Base-by-base conservation (phyloP, 192 early-diverging fungal species). In the Backusella tarrabulga region DNA sequence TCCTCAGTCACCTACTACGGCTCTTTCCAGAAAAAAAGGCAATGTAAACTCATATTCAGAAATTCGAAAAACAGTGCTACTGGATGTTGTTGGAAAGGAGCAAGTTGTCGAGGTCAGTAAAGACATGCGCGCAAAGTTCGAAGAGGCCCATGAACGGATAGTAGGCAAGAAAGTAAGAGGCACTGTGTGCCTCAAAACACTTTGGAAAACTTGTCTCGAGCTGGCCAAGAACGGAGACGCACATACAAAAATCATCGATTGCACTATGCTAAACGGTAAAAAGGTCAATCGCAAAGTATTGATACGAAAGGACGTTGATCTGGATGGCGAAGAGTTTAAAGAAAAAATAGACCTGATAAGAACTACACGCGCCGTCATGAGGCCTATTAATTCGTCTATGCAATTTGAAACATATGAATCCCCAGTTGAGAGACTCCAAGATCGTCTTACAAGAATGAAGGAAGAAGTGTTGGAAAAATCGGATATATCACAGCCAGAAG, bases 361-460 rank as follows among this genome's bases (percentile, higher is more conserved):
- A 17, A 56, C 71, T n/a, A 34, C 54, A 3, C 46, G 60, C 9
- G 36, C 44, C 3, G n/a, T 71, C 0, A 41, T 34, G 34, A 40
- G 3, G 29, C 40, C 15, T n/a, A 5, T 3, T 6, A 38, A 12
- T 15, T 14, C 26, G 6, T 5, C 2, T 6, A 2, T 4, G 4
- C 5, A 21, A 15, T 29, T 72, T n/a, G 60, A 71, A 29, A 67
- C 11, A 9, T 41, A 50, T 12, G 46, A 63, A 34, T 38, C 15
- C 6, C 36, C 38, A 36, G 34, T 70, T 15, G 76, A 77, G 15
- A 56, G 56, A 15, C 68, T 77, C 0, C 21, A 34, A 8, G 70
- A 54, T 3, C 76, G 76, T 14, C 21, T 77, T 14, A 23, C 9
- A 7, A 70, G 70, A 26, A 77, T 77, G 71, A 42, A 77, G 38